Conservation (phyloP, 768 basidiomycete genomes). For the Lentinula detonsa region DNA sequence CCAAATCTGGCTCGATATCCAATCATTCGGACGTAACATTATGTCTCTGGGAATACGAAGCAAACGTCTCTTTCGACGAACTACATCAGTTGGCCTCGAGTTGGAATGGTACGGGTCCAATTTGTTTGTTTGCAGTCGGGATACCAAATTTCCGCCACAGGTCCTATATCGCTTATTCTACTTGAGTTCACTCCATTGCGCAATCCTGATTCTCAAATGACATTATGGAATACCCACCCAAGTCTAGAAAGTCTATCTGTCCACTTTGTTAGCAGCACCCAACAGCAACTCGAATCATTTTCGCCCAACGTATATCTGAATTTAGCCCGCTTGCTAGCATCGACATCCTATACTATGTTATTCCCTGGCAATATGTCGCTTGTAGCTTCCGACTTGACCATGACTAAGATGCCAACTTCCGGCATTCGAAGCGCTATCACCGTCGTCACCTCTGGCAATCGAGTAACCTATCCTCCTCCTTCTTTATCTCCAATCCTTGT, state of each 20-base stretch:
- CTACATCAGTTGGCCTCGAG: not conserved
- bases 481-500: conserved; percentile 40
- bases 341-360: conserved; percentile 39
- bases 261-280: conserved; percentile 7
- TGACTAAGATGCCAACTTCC: conserved; percentile 11
- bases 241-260: not conserved
- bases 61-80: not conserved
- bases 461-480: conserved; percentile 26
- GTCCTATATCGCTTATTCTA: not conserved
- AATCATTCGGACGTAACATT: not conserved
- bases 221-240: not conserved
- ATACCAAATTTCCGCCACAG: not conserved
- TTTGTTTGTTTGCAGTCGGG: not conserved
- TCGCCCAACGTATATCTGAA: conserved; percentile 53
- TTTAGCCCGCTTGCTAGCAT: conserved; percentile 54
- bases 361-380: conserved; percentile 41
- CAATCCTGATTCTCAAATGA: not conserved
- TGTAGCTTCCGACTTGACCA: conserved; percentile 14
- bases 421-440: conserved; percentile 2
- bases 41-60: not conserved
- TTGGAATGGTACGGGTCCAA: not conserved
- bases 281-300: not conserved
- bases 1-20: not conserved
- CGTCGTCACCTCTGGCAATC: not conserved
- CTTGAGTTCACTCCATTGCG: not conserved